Percentiles rank a stretch among this genome's conserved stretches.
Conservation (phyloP, 768 basidiomycete genomes). For the Boletus edulis region DNA sequence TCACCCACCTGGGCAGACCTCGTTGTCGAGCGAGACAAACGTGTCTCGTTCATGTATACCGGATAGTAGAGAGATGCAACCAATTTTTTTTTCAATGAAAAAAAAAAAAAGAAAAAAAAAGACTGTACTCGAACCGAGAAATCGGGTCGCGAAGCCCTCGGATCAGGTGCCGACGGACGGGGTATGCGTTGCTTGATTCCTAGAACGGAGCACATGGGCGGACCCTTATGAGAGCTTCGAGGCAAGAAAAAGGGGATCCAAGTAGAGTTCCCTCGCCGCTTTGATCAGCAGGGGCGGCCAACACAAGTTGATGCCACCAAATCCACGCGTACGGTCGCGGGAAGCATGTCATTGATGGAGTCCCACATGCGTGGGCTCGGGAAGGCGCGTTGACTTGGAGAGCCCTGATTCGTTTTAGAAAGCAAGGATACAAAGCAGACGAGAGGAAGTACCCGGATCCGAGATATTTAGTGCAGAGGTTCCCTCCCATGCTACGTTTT, state of each 20-base stretch:
- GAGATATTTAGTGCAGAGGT: constrained; percentile 2
- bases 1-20: not conserved
- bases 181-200: constrained; percentile 4
- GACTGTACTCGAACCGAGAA: not conserved
- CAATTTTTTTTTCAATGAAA: too few species aligned
- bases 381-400: constrained; percentile 5
- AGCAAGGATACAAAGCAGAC: not conserved
- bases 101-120: too few species aligned
- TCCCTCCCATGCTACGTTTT: not conserved
- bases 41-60: not conserved
- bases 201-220: not conserved
- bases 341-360: not conserved
- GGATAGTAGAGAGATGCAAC: not conserved
- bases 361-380: not conserved
- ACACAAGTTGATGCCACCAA: not conserved
- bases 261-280: not conserved
- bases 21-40: not conserved
- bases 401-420: constrained; percentile 6
- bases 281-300: constrained; percentile 3
- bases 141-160: constrained; percentile 16
- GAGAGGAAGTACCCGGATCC: constrained; percentile 9
- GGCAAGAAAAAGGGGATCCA: not conserved
- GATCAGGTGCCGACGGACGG: constrained; percentile 9
- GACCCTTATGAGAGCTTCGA: not conserved
- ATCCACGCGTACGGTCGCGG: not conserved